These are phyloP conservation scores for Collybia sp. DNA, from an alignment of 768 basidiomycete genomes.

Conservation along the genomic window DNA sequence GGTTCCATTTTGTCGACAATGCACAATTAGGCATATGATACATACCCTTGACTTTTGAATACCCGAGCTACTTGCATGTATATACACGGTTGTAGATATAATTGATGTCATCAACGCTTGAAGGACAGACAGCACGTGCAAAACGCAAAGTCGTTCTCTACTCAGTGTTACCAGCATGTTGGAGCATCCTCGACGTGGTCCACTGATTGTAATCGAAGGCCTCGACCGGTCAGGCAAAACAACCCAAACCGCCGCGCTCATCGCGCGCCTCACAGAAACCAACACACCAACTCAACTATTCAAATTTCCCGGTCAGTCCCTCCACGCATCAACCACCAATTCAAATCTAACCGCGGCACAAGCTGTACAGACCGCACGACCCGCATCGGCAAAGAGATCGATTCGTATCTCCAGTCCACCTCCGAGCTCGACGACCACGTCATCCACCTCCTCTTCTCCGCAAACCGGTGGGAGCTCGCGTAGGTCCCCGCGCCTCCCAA, in stretches of 20 bases:
- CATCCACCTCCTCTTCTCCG: slow-evolving; percentile 92
- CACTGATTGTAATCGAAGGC: slow-evolving; percentile 93
- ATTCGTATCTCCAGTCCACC: slow-evolving; percentile 81
- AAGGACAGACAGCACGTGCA: too few species aligned
- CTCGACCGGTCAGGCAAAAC: slow-evolving; percentile 95
- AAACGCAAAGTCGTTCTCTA: too few species aligned
- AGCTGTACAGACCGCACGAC: slow-evolving; percentile 75
- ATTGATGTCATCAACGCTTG: too few species aligned
- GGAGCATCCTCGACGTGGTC: slow-evolving; percentile 39
- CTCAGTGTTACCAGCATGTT: too few species aligned
- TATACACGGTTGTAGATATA: too few species aligned
- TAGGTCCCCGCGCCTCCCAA: slow-evolving; percentile 25
- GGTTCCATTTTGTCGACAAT: slow-evolving; percentile 16
- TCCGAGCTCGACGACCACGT: slow-evolving; percentile 88
- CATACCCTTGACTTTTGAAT: too few species aligned
- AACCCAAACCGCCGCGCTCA: slow-evolving; percentile 72
- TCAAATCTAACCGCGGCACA: background rate
- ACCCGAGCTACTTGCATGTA: too few species aligned
- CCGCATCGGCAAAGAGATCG: slow-evolving; percentile 87
- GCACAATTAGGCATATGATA: slow-evolving; percentile 10
- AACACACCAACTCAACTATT: slow-evolving; percentile 49
- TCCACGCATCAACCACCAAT: background rate
- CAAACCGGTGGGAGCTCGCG: slow-evolving; percentile 96
- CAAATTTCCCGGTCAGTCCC: slow-evolving; percentile 83
- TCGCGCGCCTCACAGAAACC: slow-evolving; percentile 43